A percentile compares a stretch with the other conserved stretches of the same genome.
phyloP scores from a whole-genome alignment of 331 rosid species.

The Acacia pycnantha region DNA sequence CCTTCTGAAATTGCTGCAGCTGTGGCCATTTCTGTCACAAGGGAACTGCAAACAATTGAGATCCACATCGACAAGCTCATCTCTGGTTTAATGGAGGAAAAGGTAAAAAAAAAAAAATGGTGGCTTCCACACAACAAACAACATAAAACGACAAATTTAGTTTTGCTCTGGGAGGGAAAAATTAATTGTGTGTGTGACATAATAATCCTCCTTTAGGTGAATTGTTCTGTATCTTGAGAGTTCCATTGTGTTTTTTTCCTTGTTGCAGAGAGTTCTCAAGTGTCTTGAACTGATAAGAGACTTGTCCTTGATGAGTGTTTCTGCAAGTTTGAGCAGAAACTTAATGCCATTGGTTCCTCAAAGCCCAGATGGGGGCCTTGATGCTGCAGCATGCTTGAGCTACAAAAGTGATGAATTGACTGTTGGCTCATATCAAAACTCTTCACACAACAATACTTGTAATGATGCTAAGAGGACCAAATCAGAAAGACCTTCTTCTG shows the following conservation, averaged over 20 bases:
- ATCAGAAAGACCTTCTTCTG: slow-evolving; percentile 46
- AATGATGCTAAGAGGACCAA: slow-evolving; percentile 49
- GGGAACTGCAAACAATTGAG: slow-evolving; percentile 52
- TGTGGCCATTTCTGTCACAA: slow-evolving; percentile 64
- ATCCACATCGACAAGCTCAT: slow-evolving; percentile 50
- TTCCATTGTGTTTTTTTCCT: slow-evolving; percentile 36
- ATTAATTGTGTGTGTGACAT: not conserved
- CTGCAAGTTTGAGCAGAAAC: slow-evolving; percentile 35
- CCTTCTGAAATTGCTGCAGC: slow-evolving; percentile 94
- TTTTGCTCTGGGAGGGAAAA: slow-evolving; percentile 19
- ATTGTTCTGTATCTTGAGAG: slow-evolving; percentile 27
- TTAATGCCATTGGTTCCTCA: slow-evolving; percentile 52
- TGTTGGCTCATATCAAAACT: slow-evolving; percentile 73
- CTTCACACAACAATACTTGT: slow-evolving; percentile 55
- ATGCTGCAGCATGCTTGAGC: slow-evolving; percentile 81
- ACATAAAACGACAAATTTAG: slow-evolving; percentile 20
- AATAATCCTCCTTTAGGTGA: slow-evolving; percentile 12
- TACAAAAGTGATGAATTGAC: slow-evolving; percentile 77
- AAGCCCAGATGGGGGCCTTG: slow-evolving; percentile 80
- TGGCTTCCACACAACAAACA: slow-evolving; percentile 27
- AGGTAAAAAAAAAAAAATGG: slow-evolving; percentile 51
- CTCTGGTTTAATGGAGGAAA: slow-evolving; percentile 54
- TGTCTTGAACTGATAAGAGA: slow-evolving; percentile 72
- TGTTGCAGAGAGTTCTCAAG: slow-evolving; percentile 70
- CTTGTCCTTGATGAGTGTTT: slow-evolving; percentile 46